Percentiles rank a stretch among this genome's conserved stretches.
These are phyloP conservation scores for Russula compacta DNA, from an alignment of 768 basidiomycete genomes.

Conservation along the genomic window DNA sequence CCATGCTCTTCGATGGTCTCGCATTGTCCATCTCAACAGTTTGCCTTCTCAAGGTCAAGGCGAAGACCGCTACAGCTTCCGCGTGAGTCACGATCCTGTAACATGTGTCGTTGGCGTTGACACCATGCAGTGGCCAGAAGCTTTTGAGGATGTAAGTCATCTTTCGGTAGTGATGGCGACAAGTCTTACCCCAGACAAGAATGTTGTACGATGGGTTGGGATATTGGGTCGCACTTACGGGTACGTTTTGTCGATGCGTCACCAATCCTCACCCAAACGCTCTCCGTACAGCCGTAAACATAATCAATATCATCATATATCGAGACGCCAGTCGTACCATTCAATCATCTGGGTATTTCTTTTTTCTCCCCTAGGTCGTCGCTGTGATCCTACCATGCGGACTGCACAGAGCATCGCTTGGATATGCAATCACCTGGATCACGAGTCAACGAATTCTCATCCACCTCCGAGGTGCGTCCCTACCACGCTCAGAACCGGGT, in stretches of 20 bases:
- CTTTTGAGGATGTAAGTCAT: constrained; percentile 24
- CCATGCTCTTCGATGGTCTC: constrained; percentile 49
- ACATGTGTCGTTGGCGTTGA: not conserved
- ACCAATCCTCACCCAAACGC: not conserved
- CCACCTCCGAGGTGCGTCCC: constrained; percentile 27
- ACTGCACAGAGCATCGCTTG: constrained; percentile 26
- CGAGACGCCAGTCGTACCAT: constrained; percentile 16
- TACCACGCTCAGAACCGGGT: not conserved
- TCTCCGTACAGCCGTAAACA: constrained; percentile 21
- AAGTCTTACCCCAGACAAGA: constrained; percentile 28
- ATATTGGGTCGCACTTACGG: constrained; percentile 50
- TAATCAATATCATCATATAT: constrained; percentile 25
- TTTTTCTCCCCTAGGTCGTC: not conserved
- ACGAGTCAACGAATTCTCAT: constrained; percentile 31
- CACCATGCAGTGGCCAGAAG: constrained; percentile 18
- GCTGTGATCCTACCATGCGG: not conserved
- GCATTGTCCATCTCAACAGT: constrained; percentile 42
- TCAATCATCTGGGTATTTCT: constrained; percentile 21
- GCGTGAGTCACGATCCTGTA: constrained; percentile 19
- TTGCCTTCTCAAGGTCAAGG: constrained; percentile 36
- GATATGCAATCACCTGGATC: constrained; percentile 29
- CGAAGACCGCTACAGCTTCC: constrained; percentile 30
- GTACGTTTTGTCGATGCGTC: constrained; percentile 16
- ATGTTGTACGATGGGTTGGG: constrained; percentile 62
- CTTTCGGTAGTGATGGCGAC: not conserved